Evolutionary conservation across 1,284 basidiomycete genomes (phyloP).

Genomic region (Somion occarium): DNA sequence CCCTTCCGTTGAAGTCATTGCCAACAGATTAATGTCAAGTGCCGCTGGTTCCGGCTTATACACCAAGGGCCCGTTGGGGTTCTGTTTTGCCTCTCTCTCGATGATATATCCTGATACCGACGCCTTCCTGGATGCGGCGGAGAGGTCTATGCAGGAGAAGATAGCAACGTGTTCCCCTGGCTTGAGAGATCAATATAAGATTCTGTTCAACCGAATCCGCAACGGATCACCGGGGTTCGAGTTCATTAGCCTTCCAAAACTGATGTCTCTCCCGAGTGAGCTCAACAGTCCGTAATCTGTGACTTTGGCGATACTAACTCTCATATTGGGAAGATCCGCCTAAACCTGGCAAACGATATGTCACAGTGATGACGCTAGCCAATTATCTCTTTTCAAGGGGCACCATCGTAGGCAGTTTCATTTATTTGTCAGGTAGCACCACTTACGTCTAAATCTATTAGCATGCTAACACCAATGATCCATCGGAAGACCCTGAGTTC

Average conservation of each 20-base stretch:
- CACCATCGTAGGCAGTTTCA: constrained; percentile 27
- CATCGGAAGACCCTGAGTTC: constrained; percentile 34
- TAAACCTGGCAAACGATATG: constrained; percentile 21
- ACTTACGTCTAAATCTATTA: constrained; percentile 6
- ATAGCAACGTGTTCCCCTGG: constrained; percentile 16
- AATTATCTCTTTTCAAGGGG: constrained; percentile 27
- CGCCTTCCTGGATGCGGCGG: constrained; percentile 16
- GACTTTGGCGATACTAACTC: too few species aligned
- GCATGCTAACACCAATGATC: constrained; percentile 37
- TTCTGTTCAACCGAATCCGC: constrained; percentile 25
- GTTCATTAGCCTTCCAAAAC: constrained; percentile 20
- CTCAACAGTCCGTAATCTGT: too few species aligned
- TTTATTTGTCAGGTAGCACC: neutral
- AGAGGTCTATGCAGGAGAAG: constrained; percentile 14
- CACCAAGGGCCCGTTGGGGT: constrained; percentile 17
- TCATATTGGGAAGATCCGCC: constrained; percentile 17
- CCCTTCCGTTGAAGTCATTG: neutral
- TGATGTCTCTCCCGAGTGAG: constrained; percentile 10
- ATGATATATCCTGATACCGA: constrained; percentile 13
- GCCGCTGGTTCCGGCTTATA: constrained; percentile 18
- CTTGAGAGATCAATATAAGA: constrained; percentile 24
- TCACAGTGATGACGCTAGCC: constrained; percentile 23
- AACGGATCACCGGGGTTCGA: constrained; percentile 23
- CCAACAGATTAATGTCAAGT: constrained; percentile 14
- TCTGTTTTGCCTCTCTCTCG: constrained; percentile 19